Percentiles rank a stretch among this genome's conserved stretches.
Conservation (phyloP, 176 grass and related monocot species). For the Musa schizocarpa region DNA sequence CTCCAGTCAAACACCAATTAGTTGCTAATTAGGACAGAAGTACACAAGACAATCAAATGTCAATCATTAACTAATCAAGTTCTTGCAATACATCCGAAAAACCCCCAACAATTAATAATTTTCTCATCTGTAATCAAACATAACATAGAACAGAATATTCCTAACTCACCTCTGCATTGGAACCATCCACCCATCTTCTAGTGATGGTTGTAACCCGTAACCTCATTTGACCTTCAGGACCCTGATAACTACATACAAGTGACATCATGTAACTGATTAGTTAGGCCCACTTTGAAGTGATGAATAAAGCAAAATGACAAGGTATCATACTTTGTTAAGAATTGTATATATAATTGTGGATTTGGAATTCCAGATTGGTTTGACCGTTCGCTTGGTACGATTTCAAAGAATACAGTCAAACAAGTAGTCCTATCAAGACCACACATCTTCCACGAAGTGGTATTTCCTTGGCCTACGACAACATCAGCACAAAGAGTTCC, state of each 20-base stretch:
- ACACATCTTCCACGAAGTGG: constrained; percentile 92
- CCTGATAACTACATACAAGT: constrained; percentile 63
- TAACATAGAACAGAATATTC: background rate
- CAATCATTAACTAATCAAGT: background rate
- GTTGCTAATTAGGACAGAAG: too few relatives aligned
- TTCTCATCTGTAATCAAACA: background rate
- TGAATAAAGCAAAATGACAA: constrained; percentile 1
- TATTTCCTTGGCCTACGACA: constrained; percentile 87
- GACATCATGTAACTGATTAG: constrained; percentile 5
- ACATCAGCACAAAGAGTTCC: constrained; percentile 73
- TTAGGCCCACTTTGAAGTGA: constrained; percentile 6
- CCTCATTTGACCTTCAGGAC: constrained; percentile 83
- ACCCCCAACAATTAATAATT: background rate
- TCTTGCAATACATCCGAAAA: background rate
- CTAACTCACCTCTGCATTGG: constrained; percentile 56
- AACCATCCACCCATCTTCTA: constrained; percentile 82
- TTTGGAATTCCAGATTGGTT: constrained; percentile 59
- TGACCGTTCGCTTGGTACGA: constrained; percentile 68
- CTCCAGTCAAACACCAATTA: too few relatives aligned
- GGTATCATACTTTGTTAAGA: constrained; percentile 62
- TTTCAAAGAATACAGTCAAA: constrained; percentile 91
- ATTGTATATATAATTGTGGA: constrained; percentile 86
- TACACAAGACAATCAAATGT: too few relatives aligned
- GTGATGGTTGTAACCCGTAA: constrained; percentile 72
- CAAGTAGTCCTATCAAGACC: constrained; percentile 83